Evolutionary conservation across 2,329 filamentous ascomycete genomes (phyloP).

Genomic region (Aschersonia sp.): DNA sequence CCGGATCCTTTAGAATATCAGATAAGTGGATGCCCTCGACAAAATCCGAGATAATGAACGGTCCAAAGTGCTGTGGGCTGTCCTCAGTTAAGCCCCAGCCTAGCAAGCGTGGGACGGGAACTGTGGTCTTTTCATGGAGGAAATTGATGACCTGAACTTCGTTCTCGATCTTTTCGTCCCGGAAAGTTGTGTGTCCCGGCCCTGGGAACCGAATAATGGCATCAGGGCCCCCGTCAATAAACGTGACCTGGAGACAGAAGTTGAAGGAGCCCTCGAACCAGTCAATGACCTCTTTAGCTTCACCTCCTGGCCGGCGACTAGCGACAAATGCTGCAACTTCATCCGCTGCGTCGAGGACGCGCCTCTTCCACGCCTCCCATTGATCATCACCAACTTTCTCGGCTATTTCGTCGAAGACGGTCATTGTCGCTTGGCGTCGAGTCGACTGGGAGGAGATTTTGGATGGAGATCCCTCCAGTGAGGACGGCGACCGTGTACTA

Average conservation of each 20-base stretch:
- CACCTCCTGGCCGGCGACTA: slow-evolving; percentile 5
- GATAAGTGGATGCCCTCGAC: slow-evolving; percentile 12
- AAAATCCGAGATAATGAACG: slow-evolving; percentile 19
- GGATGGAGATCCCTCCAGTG: too few relatives aligned
- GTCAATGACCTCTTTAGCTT: slow-evolving; percentile 7
- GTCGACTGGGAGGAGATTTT: too few relatives aligned
- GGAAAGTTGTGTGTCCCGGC: slow-evolving; percentile 8
- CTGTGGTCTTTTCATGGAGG: slow-evolving; percentile 13
- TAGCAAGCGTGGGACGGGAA: slow-evolving; percentile 14
- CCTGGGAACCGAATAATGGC: slow-evolving; percentile 14
- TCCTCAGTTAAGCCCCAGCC: slow-evolving; percentile 14
- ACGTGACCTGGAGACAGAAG: slow-evolving; percentile 10
- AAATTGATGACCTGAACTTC: slow-evolving; percentile 13
- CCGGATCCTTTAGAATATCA: slow-evolving; percentile 11
- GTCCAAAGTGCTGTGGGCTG: slow-evolving; percentile 14
- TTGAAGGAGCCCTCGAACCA: slow-evolving; percentile 16
- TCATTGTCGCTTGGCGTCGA: too few relatives aligned
- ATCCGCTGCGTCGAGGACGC: slow-evolving; percentile 9
- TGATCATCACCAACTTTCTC: slow-evolving; percentile 4
- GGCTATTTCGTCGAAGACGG: background rate
- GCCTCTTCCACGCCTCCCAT: slow-evolving; percentile 8
- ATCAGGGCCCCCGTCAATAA: slow-evolving; percentile 7
- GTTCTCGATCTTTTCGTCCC: slow-evolving; percentile 18
- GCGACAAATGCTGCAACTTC: slow-evolving; percentile 10
- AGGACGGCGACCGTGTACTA: too few relatives aligned